A percentile compares a stretch with the other conserved stretches of the same genome.
Evolutionary conservation across 23 red algal species (phyloP).

Genomic region (Gracilaria gracilis): DNA sequence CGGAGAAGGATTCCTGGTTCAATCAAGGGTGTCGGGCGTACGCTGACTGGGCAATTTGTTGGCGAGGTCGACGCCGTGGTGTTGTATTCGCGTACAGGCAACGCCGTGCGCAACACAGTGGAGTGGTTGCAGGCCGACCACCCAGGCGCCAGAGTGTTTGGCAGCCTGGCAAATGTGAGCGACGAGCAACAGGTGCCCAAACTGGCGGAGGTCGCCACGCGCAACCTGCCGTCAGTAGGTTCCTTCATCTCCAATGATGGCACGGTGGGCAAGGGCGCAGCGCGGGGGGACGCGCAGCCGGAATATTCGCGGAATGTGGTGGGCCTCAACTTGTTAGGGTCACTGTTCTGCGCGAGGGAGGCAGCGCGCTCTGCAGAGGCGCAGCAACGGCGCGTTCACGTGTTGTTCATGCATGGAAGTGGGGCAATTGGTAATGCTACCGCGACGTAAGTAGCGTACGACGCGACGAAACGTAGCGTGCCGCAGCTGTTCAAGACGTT

Average conservation of each 20-base stretch:
- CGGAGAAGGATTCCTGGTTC: conserved; percentile 66
- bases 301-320: conserved; percentile 46
- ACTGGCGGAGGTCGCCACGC: conserved; percentile 38
- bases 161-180: conserved; percentile 66
- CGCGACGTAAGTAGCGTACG: conserved; percentile 76
- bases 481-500: conserved; percentile 80
- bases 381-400: conserved; percentile 39
- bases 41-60: conserved; percentile 63
- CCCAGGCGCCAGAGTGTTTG: conserved; percentile 37
- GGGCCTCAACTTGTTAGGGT: conserved; percentile 74
- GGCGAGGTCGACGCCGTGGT: conserved; percentile 61
- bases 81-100: conserved; percentile 50
- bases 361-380: conserved; percentile 34
- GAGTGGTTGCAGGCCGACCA: not conserved
- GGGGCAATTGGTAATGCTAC: conserved; percentile 70
- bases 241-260: conserved; percentile 87
- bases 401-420: conserved; percentile 81
- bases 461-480: conserved; percentile 78
- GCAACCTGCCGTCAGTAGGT: conserved; percentile 37
- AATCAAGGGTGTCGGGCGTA: conserved; percentile 62
- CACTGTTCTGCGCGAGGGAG: conserved; percentile 63
- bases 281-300: conserved; percentile 11
- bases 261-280: conserved; percentile 53
- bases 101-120: conserved; percentile 26
- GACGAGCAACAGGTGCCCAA: conserved; percentile 39